These are phyloP conservation scores for Trametes versicolor DNA, from an alignment of 1,284 basidiomycete species.

Conservation along the genomic window DNA sequence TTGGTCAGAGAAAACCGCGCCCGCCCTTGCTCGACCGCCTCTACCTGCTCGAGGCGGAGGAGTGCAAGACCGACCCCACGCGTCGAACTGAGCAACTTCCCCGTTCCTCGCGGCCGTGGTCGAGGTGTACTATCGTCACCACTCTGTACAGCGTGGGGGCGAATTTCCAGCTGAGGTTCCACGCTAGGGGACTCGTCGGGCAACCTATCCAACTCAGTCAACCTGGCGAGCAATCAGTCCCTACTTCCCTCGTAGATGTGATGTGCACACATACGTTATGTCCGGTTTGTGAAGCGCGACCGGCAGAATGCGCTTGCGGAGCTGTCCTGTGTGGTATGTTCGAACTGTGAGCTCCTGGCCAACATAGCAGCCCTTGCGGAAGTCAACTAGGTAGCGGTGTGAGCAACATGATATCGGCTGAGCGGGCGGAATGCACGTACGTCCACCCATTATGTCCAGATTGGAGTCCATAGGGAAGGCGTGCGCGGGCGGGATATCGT, in stretches of 20 bases:
- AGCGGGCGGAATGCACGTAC: conserved; percentile 56
- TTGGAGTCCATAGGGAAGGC: conserved; percentile 95
- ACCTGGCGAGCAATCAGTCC: conserved; percentile 1
- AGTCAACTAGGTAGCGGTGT: conserved; percentile 76
- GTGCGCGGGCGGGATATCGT: conserved; percentile 81
- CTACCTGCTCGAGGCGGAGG: conserved; percentile 73
- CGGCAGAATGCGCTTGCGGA: conserved; percentile 93
- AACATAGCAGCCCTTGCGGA: conserved; percentile 97
- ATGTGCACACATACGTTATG: conserved; percentile 9
- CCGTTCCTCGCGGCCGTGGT: conserved; percentile 67
- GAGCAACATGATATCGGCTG: neutral
- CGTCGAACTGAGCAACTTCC: conserved; percentile 69
- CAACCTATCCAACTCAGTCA: conserved; percentile 6
- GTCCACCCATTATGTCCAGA: conserved; percentile 91
- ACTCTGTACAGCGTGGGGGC: conserved; percentile 25
- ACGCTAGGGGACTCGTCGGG: conserved; percentile 22
- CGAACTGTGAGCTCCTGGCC: conserved; percentile 98
- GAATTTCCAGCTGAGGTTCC: conserved; percentile 40
- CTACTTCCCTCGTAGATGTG: neutral
- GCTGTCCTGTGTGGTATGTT: conserved; percentile 94
- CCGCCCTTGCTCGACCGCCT: conserved; percentile 49
- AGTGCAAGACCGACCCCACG: conserved; percentile 74
- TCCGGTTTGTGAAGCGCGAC: conserved; percentile 61
- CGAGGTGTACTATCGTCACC: conserved; percentile 31
- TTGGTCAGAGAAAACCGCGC: conserved; percentile 52